Evolutionary conservation across 192 early-diverging fungal species (phyloP).

Genomic region (Backusella sp.): DNA sequence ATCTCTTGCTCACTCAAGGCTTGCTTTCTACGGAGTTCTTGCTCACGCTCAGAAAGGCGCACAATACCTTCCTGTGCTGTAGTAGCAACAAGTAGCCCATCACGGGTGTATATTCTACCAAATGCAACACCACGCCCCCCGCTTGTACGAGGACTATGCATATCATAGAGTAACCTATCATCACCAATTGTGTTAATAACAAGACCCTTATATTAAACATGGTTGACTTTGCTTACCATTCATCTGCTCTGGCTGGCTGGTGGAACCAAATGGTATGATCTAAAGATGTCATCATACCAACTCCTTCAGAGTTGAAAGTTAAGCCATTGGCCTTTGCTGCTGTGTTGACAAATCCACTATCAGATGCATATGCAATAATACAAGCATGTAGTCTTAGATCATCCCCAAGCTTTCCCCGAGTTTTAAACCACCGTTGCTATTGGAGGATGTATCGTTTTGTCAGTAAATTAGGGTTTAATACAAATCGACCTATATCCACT

Average conservation of each 20-base stretch:
- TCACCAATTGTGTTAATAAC: not conserved
- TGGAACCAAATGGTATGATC: constrained; percentile 90
- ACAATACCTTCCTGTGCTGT: constrained; percentile 87
- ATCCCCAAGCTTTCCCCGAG: constrained; percentile 52
- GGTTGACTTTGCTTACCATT: constrained; percentile 56
- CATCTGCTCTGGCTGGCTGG: constrained; percentile 77
- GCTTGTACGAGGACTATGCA: constrained; percentile 67
- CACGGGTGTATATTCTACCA: constrained; percentile 74
- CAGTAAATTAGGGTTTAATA: not conserved
- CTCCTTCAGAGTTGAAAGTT: not conserved
- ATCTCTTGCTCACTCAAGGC: not conserved
- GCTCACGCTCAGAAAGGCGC: constrained; percentile 31
- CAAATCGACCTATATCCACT: not conserved
- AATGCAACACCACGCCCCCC: constrained; percentile 74
- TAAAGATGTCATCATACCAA: constrained; percentile 64
- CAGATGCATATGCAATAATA: constrained; percentile 54
- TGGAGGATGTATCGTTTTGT: not conserved
- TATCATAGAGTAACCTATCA: constrained; percentile 68
- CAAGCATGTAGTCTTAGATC: constrained; percentile 59
- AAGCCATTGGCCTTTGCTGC: constrained; percentile 27
- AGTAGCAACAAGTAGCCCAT: constrained; percentile 76
- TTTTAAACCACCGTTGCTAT: constrained; percentile 59
- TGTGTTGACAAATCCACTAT: constrained; percentile 54
- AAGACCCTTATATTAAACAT: not conserved
- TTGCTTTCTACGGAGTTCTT: not conserved